Conservation (phyloP, 164 flowering plant genomes). For the Umbilicus rupestris region DNA sequence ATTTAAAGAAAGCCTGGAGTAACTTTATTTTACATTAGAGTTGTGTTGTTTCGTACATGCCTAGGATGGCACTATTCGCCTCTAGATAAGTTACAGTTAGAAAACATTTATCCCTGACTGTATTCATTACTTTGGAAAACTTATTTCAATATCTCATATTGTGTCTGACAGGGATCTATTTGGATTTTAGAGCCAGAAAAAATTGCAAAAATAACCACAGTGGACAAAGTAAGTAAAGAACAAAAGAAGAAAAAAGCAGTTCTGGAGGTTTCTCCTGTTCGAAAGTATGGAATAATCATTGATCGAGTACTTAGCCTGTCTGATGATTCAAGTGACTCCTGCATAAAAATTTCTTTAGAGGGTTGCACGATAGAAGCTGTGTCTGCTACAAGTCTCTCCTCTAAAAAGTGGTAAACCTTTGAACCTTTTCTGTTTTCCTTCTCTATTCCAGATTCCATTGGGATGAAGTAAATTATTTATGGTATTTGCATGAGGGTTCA, state of each 20-base stretch:
- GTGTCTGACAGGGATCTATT: constrained; percentile 44
- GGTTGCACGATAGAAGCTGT: constrained; percentile 67
- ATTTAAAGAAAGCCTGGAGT: too few species aligned
- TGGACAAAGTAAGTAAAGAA: constrained; percentile 34
- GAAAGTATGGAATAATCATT: constrained; percentile 49
- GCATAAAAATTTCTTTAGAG: constrained; percentile 27
- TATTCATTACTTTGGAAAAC: too few species aligned
- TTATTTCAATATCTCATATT: neutral
- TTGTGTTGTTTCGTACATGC: too few species aligned
- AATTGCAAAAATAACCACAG: constrained; percentile 26
- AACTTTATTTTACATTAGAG: too few species aligned
- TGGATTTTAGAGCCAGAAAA: constrained; percentile 74
- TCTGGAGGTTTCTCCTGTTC: constrained; percentile 59
- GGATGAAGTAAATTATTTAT: neutral
- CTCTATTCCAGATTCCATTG: neutral
- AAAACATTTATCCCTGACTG: too few species aligned
- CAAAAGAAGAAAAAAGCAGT: constrained; percentile 46
- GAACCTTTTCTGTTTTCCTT: neutral
- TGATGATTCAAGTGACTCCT: constrained; percentile 44
- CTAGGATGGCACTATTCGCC: too few species aligned
- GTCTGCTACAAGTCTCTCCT: constrained; percentile 56
- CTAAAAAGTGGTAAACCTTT: constrained; percentile 65
- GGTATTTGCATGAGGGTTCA: too few species aligned
- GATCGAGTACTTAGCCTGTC: constrained; percentile 40
- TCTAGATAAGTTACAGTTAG: too few species aligned